Evolutionary conservation across 257 asterid species (phyloP).

Genomic region (Ilex asprella): DNA sequence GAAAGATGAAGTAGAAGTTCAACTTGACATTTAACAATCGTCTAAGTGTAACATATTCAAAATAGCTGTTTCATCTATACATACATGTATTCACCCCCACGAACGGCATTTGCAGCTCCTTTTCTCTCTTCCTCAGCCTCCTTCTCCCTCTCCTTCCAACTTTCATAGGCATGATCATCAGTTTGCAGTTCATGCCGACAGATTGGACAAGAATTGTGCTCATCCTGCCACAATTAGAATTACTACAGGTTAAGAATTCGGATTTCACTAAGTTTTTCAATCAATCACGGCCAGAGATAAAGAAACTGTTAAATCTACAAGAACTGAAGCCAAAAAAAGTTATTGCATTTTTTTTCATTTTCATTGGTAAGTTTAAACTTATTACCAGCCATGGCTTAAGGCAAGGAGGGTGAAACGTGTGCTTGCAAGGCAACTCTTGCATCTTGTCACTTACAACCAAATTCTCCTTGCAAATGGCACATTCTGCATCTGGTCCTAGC

Average conservation of each 20-base stretch:
- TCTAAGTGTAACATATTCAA: no score
- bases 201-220: conserved; percentile 91
- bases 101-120: conserved; percentile 95
- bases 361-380: not conserved
- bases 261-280: no score
- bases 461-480: conserved; percentile 88
- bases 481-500: conserved; percentile 71
- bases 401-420: conserved; percentile 95
- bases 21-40: no score
- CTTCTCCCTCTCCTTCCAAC: conserved; percentile 88
- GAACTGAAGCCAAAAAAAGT: no score
- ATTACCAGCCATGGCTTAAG: conserved; percentile 97
- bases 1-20: not conserved
- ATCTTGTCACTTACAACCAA: conserved; percentile 65
- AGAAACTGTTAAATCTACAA: no score
- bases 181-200: conserved; percentile 92
- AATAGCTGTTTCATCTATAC: conserved; percentile 31
- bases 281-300: no score
- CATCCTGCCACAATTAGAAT: conserved; percentile 40
- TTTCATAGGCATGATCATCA: conserved; percentile 84
- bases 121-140: conserved; percentile 96
- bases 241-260: no score
- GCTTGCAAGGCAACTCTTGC: conserved; percentile 94
- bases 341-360: no score
- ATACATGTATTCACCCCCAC: conserved; percentile 95